Base-by-base conservation (phyloP, 2,329 filamentous ascomycete genomes). In the Hansfordia pulvinata region DNA sequence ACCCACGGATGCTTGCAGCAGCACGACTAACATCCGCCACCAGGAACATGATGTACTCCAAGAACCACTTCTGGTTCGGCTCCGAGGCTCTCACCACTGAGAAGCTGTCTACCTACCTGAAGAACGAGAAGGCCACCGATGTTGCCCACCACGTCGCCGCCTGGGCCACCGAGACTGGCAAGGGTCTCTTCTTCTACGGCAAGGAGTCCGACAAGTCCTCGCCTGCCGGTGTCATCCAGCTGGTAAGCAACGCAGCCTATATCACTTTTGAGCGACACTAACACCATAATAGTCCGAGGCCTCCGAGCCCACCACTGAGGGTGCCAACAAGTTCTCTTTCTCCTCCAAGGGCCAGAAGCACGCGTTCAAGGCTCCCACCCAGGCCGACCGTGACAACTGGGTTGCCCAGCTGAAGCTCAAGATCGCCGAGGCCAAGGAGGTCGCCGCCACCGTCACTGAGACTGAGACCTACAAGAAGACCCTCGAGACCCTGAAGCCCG, bases 111-210 rank as follows among this genome's bases (percentile, higher is more conserved):
- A 60, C 67, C 43, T 94, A 88, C 64, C 67, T 92, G 42, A 83
- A 85, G 59, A 76, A 74, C 46, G 85, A 93, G 70, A 94, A 94
- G 76, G 66, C 76, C 30, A 66, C 76, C 28, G 65, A 69, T 35
- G 55, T 76, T 39, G 77, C 80, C 34, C 78, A 92, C 61, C 69
- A 81, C 39, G 78, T 79, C 42, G 78, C 75, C 41, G 80, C 90
- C 19, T 94, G 90, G 84, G 84, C 88, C 36, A 76, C 75, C 41
- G 75, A 93, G 66, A 94, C 88, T 32, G 88, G 88, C 54, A 93
- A 93, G 67, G 90, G 90, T 49, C 78, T 96, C 12, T 65, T 96
- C 21, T 93, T 92, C 69, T 81, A 83, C 57, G 77, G 79, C 57
- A 85, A 88, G 73, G 76, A 82, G 56, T 64, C 69, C 27, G 80